Evolutionary conservation across 2,329 filamentous ascomycete genomes (phyloP).

Genomic region (Fusarium equiseti): DNA sequence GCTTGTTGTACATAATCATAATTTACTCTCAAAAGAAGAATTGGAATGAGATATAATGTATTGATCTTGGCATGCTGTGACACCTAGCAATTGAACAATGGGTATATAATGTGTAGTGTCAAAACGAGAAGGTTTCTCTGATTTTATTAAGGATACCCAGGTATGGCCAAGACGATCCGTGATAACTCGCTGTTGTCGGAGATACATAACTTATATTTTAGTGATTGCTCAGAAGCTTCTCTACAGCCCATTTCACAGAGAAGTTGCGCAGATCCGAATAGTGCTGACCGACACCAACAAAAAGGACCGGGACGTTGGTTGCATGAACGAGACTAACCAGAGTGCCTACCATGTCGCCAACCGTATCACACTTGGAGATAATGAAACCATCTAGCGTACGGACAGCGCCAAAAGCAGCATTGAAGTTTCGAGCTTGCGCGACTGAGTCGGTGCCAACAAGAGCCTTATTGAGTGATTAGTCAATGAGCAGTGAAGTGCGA

Average conservation of each 20-base stretch:
- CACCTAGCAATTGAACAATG: neutral
- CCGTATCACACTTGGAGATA: constrained; percentile 98
- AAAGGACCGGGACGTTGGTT: constrained; percentile 94
- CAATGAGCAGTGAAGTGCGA: too few species aligned
- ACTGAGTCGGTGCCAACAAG: constrained; percentile 96
- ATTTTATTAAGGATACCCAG: constrained; percentile 14
- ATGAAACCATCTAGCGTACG: constrained; percentile 94
- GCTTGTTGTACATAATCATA: constrained; percentile 47
- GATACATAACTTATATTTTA: constrained; percentile 47
- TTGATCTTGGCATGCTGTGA: neutral
- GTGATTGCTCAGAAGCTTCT: constrained; percentile 69
- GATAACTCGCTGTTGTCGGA: neutral
- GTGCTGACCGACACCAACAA: constrained; percentile 81
- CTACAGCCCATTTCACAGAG: constrained; percentile 77
- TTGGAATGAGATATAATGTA: constrained; percentile 14
- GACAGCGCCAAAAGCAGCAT: constrained; percentile 85
- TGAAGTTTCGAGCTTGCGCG: constrained; percentile 96
- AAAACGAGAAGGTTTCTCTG: constrained; percentile 10
- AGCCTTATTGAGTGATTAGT: constrained; percentile 62
- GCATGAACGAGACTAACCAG: constrained; percentile 97
- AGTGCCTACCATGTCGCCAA: constrained; percentile 98
- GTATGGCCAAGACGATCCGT: constrained; percentile 7
- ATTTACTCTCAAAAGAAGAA: constrained; percentile 39
- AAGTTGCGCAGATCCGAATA: constrained; percentile 77
- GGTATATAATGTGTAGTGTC: neutral